phyloP scores from a whole-genome alignment of 139 green algal genomes.

The Protoeuglena noctilucae region DNA sequence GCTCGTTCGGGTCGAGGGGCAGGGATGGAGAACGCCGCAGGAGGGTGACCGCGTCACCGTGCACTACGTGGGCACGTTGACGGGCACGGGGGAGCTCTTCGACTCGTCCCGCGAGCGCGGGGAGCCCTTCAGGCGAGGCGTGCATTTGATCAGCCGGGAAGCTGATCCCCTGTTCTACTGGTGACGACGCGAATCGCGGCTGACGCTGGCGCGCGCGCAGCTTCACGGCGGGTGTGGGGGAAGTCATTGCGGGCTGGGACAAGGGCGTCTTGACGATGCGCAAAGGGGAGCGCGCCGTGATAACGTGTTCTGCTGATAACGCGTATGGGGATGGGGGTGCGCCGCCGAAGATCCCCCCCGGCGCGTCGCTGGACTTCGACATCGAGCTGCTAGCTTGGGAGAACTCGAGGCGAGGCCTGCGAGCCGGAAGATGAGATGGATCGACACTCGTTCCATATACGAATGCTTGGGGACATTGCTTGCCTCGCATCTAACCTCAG shows the following conservation, averaged over 20 bases:
- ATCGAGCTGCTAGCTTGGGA: conserved; percentile 24
- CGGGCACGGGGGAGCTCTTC: conserved; percentile 59
- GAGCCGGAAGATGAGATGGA: too few species aligned
- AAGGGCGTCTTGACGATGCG: conserved; percentile 80
- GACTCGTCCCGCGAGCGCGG: conserved; percentile 35
- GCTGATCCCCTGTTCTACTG: too few species aligned
- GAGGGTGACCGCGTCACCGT: conserved; percentile 27
- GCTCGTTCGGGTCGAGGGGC: too few species aligned
- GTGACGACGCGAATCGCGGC: too few species aligned
- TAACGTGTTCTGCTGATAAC: conserved; percentile 35
- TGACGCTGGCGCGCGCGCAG: too few species aligned
- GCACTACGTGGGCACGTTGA: conserved; percentile 15
- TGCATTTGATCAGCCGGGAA: conserved; percentile 35
- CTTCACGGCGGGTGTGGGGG: too few species aligned
- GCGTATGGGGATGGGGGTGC: conserved; percentile 73
- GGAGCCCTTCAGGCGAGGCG: conserved; percentile 14
- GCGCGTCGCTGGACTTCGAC: conserved; percentile 89
- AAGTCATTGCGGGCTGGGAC: conserved; percentile 96
- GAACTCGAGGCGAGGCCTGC: too few species aligned
- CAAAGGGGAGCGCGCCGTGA: conserved; percentile 69
- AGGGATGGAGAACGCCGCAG: too few species aligned
- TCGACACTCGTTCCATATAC: too few species aligned
- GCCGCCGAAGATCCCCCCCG: conserved; percentile 71
- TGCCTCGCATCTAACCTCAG: too few species aligned
- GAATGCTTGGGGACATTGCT: too few species aligned